A percentile compares a stretch with the other conserved stretches of the same genome.
Evolutionary conservation across 768 basidiomycete species (phyloP).

Genomic region (Mycena crocata): DNA sequence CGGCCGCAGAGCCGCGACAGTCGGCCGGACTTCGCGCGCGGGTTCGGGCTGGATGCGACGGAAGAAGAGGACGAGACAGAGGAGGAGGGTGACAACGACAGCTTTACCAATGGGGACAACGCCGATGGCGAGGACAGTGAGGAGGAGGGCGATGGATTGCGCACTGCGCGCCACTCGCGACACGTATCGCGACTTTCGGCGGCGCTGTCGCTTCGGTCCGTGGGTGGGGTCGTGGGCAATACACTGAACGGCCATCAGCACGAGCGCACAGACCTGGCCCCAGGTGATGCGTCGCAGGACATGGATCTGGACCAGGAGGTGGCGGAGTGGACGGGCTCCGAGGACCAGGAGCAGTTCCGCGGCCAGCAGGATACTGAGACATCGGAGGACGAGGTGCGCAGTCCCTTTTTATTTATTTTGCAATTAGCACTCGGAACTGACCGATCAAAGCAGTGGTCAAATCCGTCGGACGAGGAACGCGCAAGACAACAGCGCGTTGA

Average conservation of each 20-base stretch:
- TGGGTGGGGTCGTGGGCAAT: slow-evolving; percentile 31
- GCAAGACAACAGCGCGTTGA: slow-evolving; percentile 76
- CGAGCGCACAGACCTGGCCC: slow-evolving; percentile 37
- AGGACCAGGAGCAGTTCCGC: slow-evolving; percentile 64
- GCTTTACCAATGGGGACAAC: slow-evolving; percentile 49
- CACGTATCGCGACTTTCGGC: slow-evolving; percentile 34
- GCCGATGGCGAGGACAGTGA: slow-evolving; percentile 47
- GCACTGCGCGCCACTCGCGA: slow-evolving; percentile 29
- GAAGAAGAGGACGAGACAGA: slow-evolving; percentile 59
- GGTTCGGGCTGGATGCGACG: slow-evolving; percentile 85
- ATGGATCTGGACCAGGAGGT: slow-evolving; percentile 53
- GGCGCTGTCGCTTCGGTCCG: slow-evolving; percentile 32
- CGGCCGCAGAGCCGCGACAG: slow-evolving; percentile 59
- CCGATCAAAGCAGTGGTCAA: slow-evolving; percentile 80
- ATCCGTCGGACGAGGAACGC: slow-evolving; percentile 90
- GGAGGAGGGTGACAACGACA: slow-evolving; percentile 38
- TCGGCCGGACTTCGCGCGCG: slow-evolving; percentile 79
- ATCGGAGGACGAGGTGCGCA: slow-evolving; percentile 80
- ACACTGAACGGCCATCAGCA: slow-evolving; percentile 28
- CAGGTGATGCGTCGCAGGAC: slow-evolving; percentile 45
- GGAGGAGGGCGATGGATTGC: slow-evolving; percentile 36
- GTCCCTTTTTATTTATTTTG: slow-evolving; percentile 29
- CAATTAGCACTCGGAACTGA: slow-evolving; percentile 6
- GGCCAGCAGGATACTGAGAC: slow-evolving; percentile 53
- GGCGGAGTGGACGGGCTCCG: slow-evolving; percentile 88